Percentiles rank a stretch among this genome's conserved stretches.
These are phyloP conservation scores for Penicillium sp. DNA, from an alignment of 2,329 filamentous ascomycete genomes.

Conservation along the genomic window DNA sequence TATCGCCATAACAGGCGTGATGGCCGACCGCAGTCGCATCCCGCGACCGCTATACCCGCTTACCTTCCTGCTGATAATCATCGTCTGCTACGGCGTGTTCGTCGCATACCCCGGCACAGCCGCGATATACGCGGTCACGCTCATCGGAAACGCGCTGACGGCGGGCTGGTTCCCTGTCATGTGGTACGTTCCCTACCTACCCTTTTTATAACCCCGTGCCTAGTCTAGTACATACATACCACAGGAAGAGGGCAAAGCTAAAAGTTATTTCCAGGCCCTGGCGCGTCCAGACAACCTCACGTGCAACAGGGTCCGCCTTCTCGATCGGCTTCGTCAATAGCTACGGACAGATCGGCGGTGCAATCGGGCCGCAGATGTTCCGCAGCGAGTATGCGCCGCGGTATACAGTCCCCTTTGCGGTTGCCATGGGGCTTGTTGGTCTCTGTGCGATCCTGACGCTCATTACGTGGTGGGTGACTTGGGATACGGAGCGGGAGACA, in stretches of 20 bases:
- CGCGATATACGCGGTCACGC: constrained; percentile 54
- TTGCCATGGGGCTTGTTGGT: constrained; percentile 52
- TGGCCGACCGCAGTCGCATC: constrained; percentile 49
- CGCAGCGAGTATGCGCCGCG: constrained; percentile 50
- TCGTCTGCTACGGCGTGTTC: constrained; percentile 53
- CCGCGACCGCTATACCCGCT: constrained; percentile 53
- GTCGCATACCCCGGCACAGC: constrained; percentile 53
- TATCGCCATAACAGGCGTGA: constrained; percentile 49
- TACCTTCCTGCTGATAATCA: constrained; percentile 48
- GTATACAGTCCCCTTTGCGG: constrained; percentile 51
- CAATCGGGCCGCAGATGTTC: constrained; percentile 56
- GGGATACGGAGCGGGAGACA: constrained; percentile 52
- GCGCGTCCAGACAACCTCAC: constrained; percentile 54
- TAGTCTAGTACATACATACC: too few relatives aligned
- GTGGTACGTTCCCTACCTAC: constrained; percentile 39
- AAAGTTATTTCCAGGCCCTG: too few relatives aligned
- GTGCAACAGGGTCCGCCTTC: constrained; percentile 57
- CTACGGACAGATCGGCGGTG: constrained; percentile 57
- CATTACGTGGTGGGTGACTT: constrained; percentile 53
- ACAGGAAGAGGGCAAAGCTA: too few relatives aligned
- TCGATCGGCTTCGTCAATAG: constrained; percentile 57
- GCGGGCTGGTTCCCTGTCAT: constrained; percentile 55
- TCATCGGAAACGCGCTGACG: constrained; percentile 51
- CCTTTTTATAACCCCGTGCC: not conserved
- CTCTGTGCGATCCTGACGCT: constrained; percentile 49